These are phyloP conservation scores for Cucumis sativus DNA, from an alignment of 306 rosid species.

Conservation along the genomic window Cucumber_9930_V3 NC_026656.2:14400001-14400500, in stretches of 20 bases:
- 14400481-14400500: neutral
- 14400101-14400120: neutral
- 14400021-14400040: neutral
- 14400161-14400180: constrained; percentile 1
- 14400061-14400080: constrained; percentile 1
- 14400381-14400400: neutral
- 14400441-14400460: no score
- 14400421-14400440: neutral
- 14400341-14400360: neutral
- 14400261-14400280: constrained; percentile 10
- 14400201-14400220: neutral
- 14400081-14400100: neutral
- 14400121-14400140: neutral
- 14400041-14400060: neutral
- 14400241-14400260: neutral
- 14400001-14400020: neutral
- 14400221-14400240: constrained; percentile 4
- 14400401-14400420: neutral
- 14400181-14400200: constrained; percentile 1
- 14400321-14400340: neutral
- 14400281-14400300: constrained; percentile 1
- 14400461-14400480: no score
- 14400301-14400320: neutral
- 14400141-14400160: neutral
- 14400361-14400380: neutral